phyloP scores from a whole-genome alignment of 2,329 filamentous ascomycete species.

The Paracoccidioides lutzii region DNA sequence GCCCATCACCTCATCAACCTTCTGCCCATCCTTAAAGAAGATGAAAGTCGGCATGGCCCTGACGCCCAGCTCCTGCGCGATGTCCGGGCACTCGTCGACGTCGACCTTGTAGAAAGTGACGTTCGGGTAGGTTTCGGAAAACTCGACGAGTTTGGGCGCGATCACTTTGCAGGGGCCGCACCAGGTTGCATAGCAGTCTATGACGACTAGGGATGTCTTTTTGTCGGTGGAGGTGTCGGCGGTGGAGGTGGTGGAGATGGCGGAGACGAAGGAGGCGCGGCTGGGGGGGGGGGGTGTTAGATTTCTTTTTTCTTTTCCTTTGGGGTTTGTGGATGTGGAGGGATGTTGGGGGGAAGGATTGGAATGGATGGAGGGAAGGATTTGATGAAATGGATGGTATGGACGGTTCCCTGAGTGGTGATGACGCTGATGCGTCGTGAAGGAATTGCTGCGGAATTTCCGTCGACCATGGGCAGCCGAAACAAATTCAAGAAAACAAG shows the following conservation, averaged over 20 bases:
- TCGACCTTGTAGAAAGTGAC: slow-evolving; percentile 44
- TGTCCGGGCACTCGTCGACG: slow-evolving; percentile 39
- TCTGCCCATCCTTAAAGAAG: slow-evolving; percentile 28
- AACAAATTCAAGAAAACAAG: neutral
- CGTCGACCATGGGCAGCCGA: too few relatives aligned
- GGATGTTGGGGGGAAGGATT: neutral
- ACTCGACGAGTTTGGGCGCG: slow-evolving; percentile 38
- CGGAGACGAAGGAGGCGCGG: slow-evolving; percentile 39
- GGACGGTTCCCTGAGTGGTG: neutral
- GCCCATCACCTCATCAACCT: slow-evolving; percentile 33
- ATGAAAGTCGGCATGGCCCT: slow-evolving; percentile 35
- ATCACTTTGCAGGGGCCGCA: slow-evolving; percentile 46
- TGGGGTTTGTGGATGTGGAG: neutral
- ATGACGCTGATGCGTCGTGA: neutral
- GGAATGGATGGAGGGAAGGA: neutral
- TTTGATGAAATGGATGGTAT: neutral
- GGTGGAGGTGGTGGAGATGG: slow-evolving; percentile 37
- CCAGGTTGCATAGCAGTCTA: slow-evolving; percentile 45
- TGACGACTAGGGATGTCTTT: slow-evolving; percentile 35
- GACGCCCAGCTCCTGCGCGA: slow-evolving; percentile 39
- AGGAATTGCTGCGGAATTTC: too few relatives aligned
- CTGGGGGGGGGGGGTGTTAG: slow-evolving; percentile 11
- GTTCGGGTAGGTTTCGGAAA: slow-evolving; percentile 38
- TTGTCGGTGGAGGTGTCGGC: slow-evolving; percentile 40
- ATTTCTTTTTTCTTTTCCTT: neutral